Base-by-base conservation (phyloP, 768 basidiomycete genomes). In the Leucosporidium creatinivorum region DNA sequence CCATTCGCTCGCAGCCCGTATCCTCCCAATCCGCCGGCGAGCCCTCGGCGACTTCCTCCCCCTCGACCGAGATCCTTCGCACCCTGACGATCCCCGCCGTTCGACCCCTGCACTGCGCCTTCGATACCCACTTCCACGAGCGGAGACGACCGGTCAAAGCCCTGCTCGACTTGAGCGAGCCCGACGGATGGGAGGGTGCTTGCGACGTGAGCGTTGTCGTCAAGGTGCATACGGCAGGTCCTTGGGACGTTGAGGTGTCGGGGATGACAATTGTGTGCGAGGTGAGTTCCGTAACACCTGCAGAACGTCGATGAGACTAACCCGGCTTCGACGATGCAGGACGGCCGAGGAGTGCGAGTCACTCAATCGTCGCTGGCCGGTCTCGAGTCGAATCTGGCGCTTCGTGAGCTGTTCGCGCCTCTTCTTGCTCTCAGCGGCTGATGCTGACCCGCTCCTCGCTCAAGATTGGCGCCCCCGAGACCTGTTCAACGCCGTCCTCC, bases 71-170 rank as follows among this genome's bases (percentile, higher is more conserved):
- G 75, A 82, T 83, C 0, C 79, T 89, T 57, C 83, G 82, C 67
- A 87, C 89, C 15, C 75, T 93, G 19, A 77, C 81, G 8, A 82
- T 97, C 19, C 84, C 87, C 3, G 85, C 86, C 0, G 79, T 85
- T n/a, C 81, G 82, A 8, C 84, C 89, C 0, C 81, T 96, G 65
- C 80, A 79, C 47, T 78, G 83, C 23, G 79, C 76, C 3, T 85
- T 86, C 69, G 80, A 80, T 51, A 63, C 66, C 70, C 77, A 79
- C 62, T 80, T 83, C 2, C 48, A 81, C 47, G 71, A 80, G 33
- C 75, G 76, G 21, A 70, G 80, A 1, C 80, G 81, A 72, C 79
- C 80, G 3, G 83, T 83, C 1, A 73, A 86, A 12, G 81, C 83
- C 1, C 83, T 88, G 75, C 70, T 89, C 55, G 72, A 73, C 26